phyloP scores from a whole-genome alignment of 805 yeast genomes.

The Yarrowia divulgata region DNA sequence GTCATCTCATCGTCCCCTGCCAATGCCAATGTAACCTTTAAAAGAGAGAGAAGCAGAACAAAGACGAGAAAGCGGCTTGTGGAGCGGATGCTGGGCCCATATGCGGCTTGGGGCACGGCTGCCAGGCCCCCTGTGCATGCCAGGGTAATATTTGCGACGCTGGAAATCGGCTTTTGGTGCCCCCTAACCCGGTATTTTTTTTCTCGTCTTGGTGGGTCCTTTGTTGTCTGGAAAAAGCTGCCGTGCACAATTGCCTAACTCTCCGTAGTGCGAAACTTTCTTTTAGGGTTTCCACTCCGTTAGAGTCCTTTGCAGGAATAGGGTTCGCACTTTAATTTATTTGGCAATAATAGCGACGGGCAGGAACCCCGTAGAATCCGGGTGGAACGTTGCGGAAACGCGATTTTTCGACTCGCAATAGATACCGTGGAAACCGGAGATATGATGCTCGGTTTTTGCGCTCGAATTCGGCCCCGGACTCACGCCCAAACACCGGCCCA shows the following conservation, averaged over 20 bases:
- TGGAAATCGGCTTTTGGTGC: background rate
- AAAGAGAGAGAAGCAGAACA: conserved; percentile 30
- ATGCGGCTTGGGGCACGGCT: background rate
- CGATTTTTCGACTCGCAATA: background rate
- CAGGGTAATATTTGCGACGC: background rate
- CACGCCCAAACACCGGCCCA: background rate
- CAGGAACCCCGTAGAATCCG: background rate
- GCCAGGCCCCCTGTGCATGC: background rate
- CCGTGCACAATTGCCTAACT: conserved; percentile 29
- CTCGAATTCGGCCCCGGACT: background rate
- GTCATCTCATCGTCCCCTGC: conserved; percentile 39
- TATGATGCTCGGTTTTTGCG: background rate
- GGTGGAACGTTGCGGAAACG: background rate
- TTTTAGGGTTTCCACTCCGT: background rate
- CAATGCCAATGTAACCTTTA: conserved; percentile 37
- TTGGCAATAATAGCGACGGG: background rate
- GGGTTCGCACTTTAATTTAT: conserved; percentile 8
- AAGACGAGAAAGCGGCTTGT: background rate
- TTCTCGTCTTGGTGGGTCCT: conserved; percentile 4
- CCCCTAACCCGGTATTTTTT: conserved; percentile 21
- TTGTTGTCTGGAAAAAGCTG: conserved; percentile 29
- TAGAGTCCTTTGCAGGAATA: conserved; percentile 26
- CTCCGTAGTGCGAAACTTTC: background rate
- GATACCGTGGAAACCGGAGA: background rate
- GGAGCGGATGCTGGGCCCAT: background rate